Percentiles rank a stretch among this genome's conserved stretches.
phyloP scores from a whole-genome alignment of 768 basidiomycete species.

The Tephrocybe sp. region DNA sequence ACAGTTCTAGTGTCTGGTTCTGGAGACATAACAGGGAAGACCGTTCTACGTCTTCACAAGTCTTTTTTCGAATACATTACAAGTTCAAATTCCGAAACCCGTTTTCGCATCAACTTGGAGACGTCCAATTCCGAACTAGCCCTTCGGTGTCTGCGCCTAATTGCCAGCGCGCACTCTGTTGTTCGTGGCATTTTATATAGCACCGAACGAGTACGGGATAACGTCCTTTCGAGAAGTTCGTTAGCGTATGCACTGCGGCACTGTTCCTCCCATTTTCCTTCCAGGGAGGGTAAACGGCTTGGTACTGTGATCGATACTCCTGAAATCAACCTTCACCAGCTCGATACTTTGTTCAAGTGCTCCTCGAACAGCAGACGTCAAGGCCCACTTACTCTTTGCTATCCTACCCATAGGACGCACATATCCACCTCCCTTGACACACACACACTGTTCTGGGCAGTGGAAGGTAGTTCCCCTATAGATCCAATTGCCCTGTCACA shows the following conservation, averaged over 20 bases:
- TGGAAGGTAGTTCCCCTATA: not conserved
- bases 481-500: not conserved
- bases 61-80: conserved; percentile 11
- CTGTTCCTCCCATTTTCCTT: conserved; percentile 5
- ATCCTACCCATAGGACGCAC: not conserved
- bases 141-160: not conserved
- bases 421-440: not conserved
- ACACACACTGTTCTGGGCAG: not conserved
- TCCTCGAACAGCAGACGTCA: not conserved
- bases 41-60: not conserved
- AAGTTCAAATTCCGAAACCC: not conserved
- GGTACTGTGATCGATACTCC: not conserved
- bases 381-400: not conserved
- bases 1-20: conserved; percentile 2
- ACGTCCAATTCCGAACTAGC: conserved; percentile 1
- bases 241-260: conserved; percentile 1
- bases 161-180: not conserved
- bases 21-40: not conserved
- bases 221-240: not conserved
- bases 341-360: not conserved
- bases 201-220: too few relatives aligned
- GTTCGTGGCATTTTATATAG: not conserved
- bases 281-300: not conserved
- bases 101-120: conserved; percentile 1
- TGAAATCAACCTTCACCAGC: not conserved